Evolutionary conservation across 345 rosid species (phyloP).

Genomic region (Populus deltoides): DNA sequence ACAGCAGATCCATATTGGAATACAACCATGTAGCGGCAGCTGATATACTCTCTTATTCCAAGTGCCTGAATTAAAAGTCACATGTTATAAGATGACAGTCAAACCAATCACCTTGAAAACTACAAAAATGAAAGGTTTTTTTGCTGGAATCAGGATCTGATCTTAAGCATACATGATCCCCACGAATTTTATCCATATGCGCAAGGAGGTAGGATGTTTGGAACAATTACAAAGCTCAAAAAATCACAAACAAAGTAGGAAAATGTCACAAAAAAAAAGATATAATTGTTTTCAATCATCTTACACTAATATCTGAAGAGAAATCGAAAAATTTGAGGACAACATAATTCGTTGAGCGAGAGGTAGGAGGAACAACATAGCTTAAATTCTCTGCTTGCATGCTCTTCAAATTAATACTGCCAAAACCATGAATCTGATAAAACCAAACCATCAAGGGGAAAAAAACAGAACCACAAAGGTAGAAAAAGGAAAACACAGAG

Average conservation of each 20-base stretch:
- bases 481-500: slow-evolving; percentile 7
- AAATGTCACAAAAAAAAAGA: slow-evolving; percentile 1
- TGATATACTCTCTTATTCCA: slow-evolving; percentile 42
- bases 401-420: slow-evolving; percentile 95
- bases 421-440: slow-evolving; percentile 81
- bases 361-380: slow-evolving; percentile 77
- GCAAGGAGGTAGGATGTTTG: background rate
- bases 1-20: slow-evolving; percentile 92
- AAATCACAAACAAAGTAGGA: background rate
- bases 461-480: slow-evolving; percentile 14
- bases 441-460: slow-evolving; percentile 35
- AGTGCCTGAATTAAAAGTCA: slow-evolving; percentile 37
- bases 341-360: slow-evolving; percentile 85
- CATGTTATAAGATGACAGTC: background rate
- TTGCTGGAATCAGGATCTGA: background rate
- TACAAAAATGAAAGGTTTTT: background rate
- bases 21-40: slow-evolving; percentile 71
- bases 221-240: background rate
- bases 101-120: slow-evolving; percentile 1
- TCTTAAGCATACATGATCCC: background rate
- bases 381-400: slow-evolving; percentile 86
- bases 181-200: background rate
- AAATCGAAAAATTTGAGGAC: slow-evolving; percentile 67
- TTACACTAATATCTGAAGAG: slow-evolving; percentile 65
- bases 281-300: slow-evolving; percentile 27